Evolutionary conservation across 2,329 filamentous ascomycete genomes (phyloP).

Genomic region (Pleurostoma richardsiae): DNA sequence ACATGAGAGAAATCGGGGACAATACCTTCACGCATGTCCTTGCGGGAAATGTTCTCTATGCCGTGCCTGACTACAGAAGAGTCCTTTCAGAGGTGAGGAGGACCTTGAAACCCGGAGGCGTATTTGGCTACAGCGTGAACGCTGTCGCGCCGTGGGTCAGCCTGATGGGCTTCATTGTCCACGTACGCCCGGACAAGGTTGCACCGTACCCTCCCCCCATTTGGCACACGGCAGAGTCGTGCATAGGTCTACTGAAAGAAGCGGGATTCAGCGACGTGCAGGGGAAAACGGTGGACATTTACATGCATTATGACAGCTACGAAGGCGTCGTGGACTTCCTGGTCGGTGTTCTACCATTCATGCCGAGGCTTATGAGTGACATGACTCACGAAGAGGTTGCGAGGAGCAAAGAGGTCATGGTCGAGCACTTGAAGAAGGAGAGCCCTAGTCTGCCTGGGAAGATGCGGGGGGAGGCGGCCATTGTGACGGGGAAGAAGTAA

Average conservation of each 20-base stretch:
- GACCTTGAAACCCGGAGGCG: not conserved
- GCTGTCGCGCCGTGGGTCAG: not conserved
- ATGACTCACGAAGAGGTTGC: constrained; percentile 1
- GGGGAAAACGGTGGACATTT: not conserved
- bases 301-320: not conserved
- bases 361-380: not conserved
- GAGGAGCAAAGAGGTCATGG: not conserved
- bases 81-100: constrained; percentile 1
- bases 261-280: not conserved
- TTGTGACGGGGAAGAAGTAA: no score
- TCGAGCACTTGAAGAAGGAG: constrained; percentile 1
- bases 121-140: constrained; percentile 1
- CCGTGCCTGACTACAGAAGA: not conserved
- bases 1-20: not conserved
- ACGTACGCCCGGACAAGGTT: constrained; percentile 2
- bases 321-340: constrained; percentile 1
- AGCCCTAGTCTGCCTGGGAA: not conserved
- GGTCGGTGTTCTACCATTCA: not conserved
- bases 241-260: not conserved
- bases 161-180: not conserved
- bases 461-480: no score
- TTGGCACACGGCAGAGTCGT: constrained; percentile 1
- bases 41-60: not conserved
- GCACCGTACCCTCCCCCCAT: constrained; percentile 1
- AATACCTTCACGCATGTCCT: not conserved